Percentiles rank a stretch among this genome's conserved stretches.
Conservation (phyloP, 148 eudicot species). For the Rhododendron ovatum region DNA sequence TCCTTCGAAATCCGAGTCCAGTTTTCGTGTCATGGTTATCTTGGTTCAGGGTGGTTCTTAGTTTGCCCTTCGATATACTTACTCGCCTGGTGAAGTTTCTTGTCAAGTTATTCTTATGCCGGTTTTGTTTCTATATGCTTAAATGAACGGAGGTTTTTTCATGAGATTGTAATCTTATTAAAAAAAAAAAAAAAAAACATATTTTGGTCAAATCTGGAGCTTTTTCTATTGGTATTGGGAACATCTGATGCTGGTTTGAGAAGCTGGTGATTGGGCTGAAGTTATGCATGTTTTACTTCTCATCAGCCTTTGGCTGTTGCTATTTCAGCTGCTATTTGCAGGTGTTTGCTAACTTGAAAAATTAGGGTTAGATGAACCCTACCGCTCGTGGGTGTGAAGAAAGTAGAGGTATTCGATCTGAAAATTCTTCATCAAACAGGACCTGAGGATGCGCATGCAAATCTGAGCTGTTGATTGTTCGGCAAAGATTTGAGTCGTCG, state of each 20-base stretch:
- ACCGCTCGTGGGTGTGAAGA: not conserved
- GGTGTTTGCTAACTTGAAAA: not conserved
- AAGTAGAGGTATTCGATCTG: not conserved
- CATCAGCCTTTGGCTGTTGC: not conserved
- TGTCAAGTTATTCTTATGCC: not conserved
- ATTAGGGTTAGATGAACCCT: not conserved
- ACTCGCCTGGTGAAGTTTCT: not conserved
- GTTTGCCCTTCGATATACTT: not conserved
- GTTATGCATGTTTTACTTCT: not conserved
- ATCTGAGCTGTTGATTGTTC: not conserved
- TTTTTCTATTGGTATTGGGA: too few relatives aligned
- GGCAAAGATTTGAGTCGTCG: too few relatives aligned
- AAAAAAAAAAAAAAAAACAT: not conserved
- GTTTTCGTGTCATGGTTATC: slow-evolving; percentile 7
- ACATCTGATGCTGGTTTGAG: not conserved
- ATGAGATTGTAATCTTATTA: not conserved
- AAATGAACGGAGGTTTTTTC: not conserved
- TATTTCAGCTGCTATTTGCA: not conserved
- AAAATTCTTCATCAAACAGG: not conserved
- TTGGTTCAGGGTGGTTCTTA: not conserved
- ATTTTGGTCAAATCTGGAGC: not conserved
- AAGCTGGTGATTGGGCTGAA: not conserved
- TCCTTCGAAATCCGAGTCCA: not conserved
- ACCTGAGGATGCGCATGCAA: too few relatives aligned
- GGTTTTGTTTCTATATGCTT: not conserved